phyloP scores from a whole-genome alignment of 805 yeast genomes.

The Candida pseudofarinosa region DNA sequence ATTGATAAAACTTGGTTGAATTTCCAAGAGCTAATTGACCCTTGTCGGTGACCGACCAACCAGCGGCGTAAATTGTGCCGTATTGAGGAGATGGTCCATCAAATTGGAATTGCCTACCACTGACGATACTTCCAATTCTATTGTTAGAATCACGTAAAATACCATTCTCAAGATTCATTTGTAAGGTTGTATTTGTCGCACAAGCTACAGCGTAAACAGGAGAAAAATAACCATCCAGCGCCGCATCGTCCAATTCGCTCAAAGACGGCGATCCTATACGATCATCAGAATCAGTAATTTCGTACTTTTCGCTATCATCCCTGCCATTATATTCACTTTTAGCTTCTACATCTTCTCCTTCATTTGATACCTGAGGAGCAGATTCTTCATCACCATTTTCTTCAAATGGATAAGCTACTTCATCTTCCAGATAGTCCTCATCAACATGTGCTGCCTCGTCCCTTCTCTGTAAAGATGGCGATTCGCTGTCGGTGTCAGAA shows the following conservation, averaged over 20 bases:
- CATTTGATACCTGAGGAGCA: too few species aligned
- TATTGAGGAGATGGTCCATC: slow-evolving; percentile 40
- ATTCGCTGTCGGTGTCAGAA: background rate
- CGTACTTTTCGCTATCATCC: slow-evolving; percentile 4
- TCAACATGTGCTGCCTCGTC: background rate
- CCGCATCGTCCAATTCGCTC: slow-evolving; percentile 1
- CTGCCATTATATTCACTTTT: slow-evolving; percentile 4
- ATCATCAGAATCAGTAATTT: slow-evolving; percentile 4
- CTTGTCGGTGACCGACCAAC: slow-evolving; percentile 32
- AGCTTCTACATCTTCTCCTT: slow-evolving; percentile 4
- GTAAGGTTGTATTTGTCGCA: slow-evolving; percentile 19
- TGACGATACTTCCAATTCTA: slow-evolving; percentile 36
- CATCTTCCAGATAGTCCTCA: background rate
- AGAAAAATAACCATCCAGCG: slow-evolving; percentile 9
- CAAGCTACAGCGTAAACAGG: slow-evolving; percentile 30
- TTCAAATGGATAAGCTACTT: background rate
- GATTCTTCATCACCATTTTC: slow-evolving; percentile 1
- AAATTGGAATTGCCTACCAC: slow-evolving; percentile 36
- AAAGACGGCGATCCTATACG: background rate
- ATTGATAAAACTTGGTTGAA: slow-evolving; percentile 31
- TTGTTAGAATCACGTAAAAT: slow-evolving; percentile 27
- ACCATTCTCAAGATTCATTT: slow-evolving; percentile 26
- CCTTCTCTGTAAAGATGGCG: background rate
- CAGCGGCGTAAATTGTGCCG: slow-evolving; percentile 35
- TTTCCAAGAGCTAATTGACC: slow-evolving; percentile 34